Evolutionary conservation across 1,284 basidiomycete species (phyloP).

Genomic region (Rhodofomes roseus): DNA sequence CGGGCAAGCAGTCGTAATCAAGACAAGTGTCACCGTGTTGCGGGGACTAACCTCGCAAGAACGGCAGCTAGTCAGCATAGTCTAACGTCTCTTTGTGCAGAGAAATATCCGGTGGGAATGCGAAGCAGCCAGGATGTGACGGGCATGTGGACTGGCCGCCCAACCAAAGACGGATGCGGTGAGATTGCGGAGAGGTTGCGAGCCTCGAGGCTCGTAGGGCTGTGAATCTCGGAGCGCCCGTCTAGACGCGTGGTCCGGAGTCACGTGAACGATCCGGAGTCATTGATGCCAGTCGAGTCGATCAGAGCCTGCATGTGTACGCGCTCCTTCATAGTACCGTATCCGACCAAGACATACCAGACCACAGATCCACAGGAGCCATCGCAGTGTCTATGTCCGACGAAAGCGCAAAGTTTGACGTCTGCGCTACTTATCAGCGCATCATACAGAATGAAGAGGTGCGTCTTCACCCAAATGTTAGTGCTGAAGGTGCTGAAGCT

Average conservation of each 20-base stretch:
- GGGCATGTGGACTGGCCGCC: background rate
- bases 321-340: background rate
- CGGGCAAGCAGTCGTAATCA: background rate
- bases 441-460: slow-evolving; percentile 60
- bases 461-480: slow-evolving; percentile 13
- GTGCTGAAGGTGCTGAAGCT: slow-evolving; percentile 5
- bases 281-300: background rate
- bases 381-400: slow-evolving; percentile 10
- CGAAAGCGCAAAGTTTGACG: slow-evolving; percentile 39
- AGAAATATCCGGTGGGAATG: background rate
- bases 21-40: background rate
- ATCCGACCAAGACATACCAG: background rate
- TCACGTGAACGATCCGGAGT: slow-evolving; percentile 1
- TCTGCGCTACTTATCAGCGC: slow-evolving; percentile 51
- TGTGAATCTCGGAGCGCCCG: background rate
- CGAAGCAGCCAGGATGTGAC: no score
- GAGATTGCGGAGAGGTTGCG: background rate
- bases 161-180: background rate
- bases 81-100: no score
- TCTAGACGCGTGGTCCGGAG: background rate
- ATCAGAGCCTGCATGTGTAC: background rate
- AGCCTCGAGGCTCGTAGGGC: background rate
- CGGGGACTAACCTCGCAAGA: no score
- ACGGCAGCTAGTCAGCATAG: no score
- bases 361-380: background rate